These are phyloP conservation scores for Plectosphaerella sp. DNA, from an alignment of 2,329 filamentous ascomycete genomes.

Conservation along the genomic window DNA sequence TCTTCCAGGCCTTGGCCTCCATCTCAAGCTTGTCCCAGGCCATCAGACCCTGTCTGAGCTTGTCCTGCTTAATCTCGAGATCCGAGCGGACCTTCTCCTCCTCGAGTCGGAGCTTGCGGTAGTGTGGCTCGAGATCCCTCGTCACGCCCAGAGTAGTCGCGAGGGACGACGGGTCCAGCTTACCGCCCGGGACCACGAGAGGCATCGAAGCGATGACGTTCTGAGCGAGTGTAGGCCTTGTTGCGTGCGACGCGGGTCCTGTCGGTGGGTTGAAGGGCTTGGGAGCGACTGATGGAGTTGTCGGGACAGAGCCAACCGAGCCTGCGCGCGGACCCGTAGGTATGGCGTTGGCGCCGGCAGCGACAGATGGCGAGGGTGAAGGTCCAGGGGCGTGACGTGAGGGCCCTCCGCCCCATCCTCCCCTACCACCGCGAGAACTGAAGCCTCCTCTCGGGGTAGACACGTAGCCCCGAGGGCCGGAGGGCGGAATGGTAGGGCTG, in stretches of 20 bases:
- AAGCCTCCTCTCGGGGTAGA: slow-evolving; percentile 38
- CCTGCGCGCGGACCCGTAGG: slow-evolving; percentile 43
- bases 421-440: slow-evolving; percentile 38
- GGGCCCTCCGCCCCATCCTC: slow-evolving; percentile 31
- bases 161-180: slow-evolving; percentile 42
- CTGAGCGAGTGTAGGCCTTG: slow-evolving; percentile 44
- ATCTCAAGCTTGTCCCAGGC: slow-evolving; percentile 51
- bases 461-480: slow-evolving; percentile 51
- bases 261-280: slow-evolving; percentile 55
- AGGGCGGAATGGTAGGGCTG: slow-evolving; percentile 45
- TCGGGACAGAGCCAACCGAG: slow-evolving; percentile 24
- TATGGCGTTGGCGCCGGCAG: slow-evolving; percentile 22
- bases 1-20: slow-evolving; percentile 48
- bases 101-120: slow-evolving; percentile 49
- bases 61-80: slow-evolving; percentile 47
- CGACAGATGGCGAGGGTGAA: slow-evolving; percentile 33
- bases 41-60: slow-evolving; percentile 46
- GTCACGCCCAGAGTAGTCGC: slow-evolving; percentile 41
- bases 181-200: slow-evolving; percentile 48
- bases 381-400: slow-evolving; percentile 22
- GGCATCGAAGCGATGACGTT: slow-evolving; percentile 47
- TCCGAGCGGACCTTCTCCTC: slow-evolving; percentile 54
- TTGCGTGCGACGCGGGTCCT: slow-evolving; percentile 38
- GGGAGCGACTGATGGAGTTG: slow-evolving; percentile 28
- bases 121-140: slow-evolving; percentile 50